phyloP scores from a whole-genome alignment of 2,329 filamentous ascomycete genomes.

The Alternaria brassicicola region DNA sequence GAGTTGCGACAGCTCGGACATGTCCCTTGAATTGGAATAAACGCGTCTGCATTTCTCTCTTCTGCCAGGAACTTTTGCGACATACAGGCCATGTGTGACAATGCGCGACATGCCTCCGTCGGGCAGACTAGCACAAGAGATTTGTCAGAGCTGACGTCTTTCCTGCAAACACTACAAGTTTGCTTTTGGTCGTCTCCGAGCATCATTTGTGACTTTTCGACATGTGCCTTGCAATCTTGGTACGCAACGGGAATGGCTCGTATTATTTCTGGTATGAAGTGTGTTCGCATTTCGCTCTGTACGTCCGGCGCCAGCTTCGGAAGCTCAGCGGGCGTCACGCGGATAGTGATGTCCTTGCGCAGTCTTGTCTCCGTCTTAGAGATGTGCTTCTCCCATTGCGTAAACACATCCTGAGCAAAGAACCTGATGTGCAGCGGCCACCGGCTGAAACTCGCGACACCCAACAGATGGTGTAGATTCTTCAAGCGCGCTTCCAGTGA shows the following conservation, averaged over 20 bases:
- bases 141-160: conserved; percentile 43
- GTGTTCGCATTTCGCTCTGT: conserved; percentile 25
- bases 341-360: conserved; percentile 36
- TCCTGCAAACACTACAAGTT: conserved; percentile 59
- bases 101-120: conserved; percentile 53
- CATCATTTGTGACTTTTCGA: conserved; percentile 57
- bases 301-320: conserved; percentile 27
- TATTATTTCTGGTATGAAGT: conserved; percentile 40
- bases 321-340: conserved; percentile 39
- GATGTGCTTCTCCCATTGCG: conserved; percentile 67
- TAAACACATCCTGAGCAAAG: conserved; percentile 72
- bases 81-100: conserved; percentile 64
- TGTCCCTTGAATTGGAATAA: conserved; percentile 71
- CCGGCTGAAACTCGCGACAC: conserved; percentile 76
- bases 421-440: conserved; percentile 87
- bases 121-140: conserved; percentile 61
- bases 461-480: conserved; percentile 80
- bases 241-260: conserved; percentile 61
- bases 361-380: conserved; percentile 33
- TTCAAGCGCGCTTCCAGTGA: conserved; percentile 73
- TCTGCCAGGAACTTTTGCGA: conserved; percentile 58
- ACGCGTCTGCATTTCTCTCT: conserved; percentile 36
- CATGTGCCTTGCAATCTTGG: conserved; percentile 53
- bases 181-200: conserved; percentile 17
- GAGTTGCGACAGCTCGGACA: conserved; percentile 73